Evolutionary conservation across 192 early-diverging fungal genomes (phyloP).

Genomic region (Anaeromyces robustus): DNA sequence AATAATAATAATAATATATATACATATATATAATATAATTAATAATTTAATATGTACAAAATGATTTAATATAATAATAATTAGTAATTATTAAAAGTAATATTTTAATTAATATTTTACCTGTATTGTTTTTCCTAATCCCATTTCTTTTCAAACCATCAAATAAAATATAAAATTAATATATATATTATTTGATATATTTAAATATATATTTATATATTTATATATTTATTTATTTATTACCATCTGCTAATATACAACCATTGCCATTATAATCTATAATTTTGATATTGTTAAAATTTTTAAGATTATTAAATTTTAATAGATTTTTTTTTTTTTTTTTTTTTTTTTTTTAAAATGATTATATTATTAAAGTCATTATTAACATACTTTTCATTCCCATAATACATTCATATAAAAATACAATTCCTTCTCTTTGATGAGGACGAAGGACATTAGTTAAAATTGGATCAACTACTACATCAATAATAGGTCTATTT

Average conservation of each 20-base stretch:
- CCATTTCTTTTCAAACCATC: conserved; percentile 5
- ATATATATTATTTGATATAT: not conserved
- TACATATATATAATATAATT: too few species aligned
- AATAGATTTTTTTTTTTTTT: too few species aligned
- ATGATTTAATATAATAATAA: too few species aligned
- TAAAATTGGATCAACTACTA: conserved; percentile 28
- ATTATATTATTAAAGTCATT: too few species aligned
- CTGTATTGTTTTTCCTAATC: conserved; percentile 31
- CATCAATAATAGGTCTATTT: conserved; percentile 17
- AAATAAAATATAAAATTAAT: not conserved
- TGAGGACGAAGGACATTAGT: conserved; percentile 24
- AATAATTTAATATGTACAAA: too few species aligned
- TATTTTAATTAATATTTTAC: too few species aligned
- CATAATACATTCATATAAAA: conserved; percentile 31
- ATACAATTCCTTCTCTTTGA: conserved; percentile 23
- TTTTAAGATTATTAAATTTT: too few species aligned
- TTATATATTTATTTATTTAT: too few species aligned
- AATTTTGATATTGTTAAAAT: too few species aligned
- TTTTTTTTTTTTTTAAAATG: too few species aligned
- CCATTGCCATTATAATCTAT: conserved; percentile 20
- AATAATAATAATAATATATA: conserved; percentile 13
- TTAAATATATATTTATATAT: too few species aligned
- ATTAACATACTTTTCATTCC: conserved; percentile 11
- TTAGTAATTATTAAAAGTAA: too few species aligned
- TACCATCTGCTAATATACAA: conserved; percentile 27